phyloP scores from a whole-genome alignment of 768 basidiomycete genomes.

The Tubosaeta sp. region DNA sequence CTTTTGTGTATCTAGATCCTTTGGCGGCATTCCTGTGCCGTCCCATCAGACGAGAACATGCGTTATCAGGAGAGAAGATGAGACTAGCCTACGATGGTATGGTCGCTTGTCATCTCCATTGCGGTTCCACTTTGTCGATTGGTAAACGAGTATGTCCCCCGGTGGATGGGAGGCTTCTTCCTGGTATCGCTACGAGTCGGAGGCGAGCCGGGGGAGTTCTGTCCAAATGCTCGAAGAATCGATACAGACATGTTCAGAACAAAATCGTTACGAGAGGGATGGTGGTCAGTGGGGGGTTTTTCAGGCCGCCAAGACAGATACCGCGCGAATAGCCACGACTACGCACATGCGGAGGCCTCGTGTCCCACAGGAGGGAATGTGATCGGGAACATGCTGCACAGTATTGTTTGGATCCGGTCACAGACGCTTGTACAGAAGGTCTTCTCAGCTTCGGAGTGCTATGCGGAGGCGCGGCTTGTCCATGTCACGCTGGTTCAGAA shows the following conservation, averaged over 20 bases:
- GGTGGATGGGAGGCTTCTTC: constrained; percentile 25
- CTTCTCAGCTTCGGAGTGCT: constrained; percentile 21
- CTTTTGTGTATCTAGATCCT: constrained; percentile 28
- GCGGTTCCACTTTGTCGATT: constrained; percentile 32
- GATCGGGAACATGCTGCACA: constrained; percentile 10
- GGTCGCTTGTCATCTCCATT: constrained; percentile 25
- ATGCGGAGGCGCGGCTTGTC: constrained; percentile 4
- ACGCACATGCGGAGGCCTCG: constrained; percentile 17
- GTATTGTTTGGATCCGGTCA: constrained; percentile 6
- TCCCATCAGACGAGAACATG: neutral
- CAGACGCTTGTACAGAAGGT: neutral
- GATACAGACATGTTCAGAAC: constrained; percentile 17
- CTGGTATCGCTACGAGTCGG: constrained; percentile 10
- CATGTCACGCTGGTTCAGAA: neutral
- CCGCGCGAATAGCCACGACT: constrained; percentile 12
- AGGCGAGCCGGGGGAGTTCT: constrained; percentile 7
- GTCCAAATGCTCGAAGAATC: constrained; percentile 19
- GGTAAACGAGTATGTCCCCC: constrained; percentile 28
- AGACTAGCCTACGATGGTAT: constrained; percentile 22
- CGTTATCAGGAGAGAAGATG: neutral
- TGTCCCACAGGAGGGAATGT: constrained; percentile 2
- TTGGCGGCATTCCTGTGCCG: constrained; percentile 27
- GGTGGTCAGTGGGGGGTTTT: constrained; percentile 2
- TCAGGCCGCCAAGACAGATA: constrained; percentile 6
- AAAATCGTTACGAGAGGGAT: neutral